These are phyloP conservation scores for Rhizopus stolonifer DNA, from an alignment of 371 early-diverging fungal species.

Conservation along the genomic window DNA sequence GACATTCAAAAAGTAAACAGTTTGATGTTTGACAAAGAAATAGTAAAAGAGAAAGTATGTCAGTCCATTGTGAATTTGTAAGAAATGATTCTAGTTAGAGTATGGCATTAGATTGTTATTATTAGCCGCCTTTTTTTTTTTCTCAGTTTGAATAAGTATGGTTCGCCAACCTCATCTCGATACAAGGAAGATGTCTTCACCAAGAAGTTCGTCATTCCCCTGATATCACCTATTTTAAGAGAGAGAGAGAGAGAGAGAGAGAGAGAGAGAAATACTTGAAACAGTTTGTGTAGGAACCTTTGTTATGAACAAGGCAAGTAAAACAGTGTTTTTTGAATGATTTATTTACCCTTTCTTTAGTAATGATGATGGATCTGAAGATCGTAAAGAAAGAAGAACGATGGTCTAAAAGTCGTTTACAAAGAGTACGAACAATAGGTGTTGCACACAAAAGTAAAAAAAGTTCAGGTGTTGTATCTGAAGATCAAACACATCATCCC, in stretches of 20 bases:
- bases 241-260: no score
- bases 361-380: not conserved
- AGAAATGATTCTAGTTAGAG: constrained; percentile 5
- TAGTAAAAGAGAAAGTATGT: not conserved
- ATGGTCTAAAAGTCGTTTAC: no score
- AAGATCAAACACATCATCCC: not conserved
- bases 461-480: not conserved
- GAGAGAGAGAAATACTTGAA: constrained; percentile 1
- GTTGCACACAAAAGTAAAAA: not conserved
- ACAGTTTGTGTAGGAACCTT: not conserved
- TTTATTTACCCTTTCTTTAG: not conserved
- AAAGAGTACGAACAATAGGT: not conserved
- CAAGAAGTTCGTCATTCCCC: not conserved
- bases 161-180: not conserved
- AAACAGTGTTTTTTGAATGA: constrained; percentile 4
- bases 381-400: not conserved
- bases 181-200: constrained; percentile 1
- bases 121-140: not conserved
- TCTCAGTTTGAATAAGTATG: constrained; percentile 3
- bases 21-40: constrained; percentile 2
- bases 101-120: not conserved
- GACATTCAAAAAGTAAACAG: not conserved
- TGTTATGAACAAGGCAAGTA: constrained; percentile 2
- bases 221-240: constrained; percentile 2
- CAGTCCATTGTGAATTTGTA: constrained; percentile 1